These are phyloP conservation scores for Cadophora gregata DNA, from an alignment of 2,329 filamentous ascomycete genomes.

Conservation along the genomic window DNA sequence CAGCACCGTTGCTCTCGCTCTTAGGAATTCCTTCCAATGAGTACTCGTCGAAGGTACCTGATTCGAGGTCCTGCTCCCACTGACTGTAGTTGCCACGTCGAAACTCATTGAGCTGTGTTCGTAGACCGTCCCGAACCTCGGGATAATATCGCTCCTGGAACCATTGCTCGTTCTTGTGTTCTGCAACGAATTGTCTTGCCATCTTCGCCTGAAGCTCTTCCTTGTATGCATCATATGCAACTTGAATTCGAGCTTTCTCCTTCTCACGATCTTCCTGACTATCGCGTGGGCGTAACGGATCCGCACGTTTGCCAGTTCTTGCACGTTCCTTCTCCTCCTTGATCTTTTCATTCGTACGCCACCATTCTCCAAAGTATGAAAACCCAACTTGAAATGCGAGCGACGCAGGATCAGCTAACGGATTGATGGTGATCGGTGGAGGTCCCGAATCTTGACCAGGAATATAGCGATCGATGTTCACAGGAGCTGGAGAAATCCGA, in stretches of 20 bases:
- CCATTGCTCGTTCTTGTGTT: slow-evolving; percentile 97
- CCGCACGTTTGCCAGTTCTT: slow-evolving; percentile 71
- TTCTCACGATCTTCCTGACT: slow-evolving; percentile 76
- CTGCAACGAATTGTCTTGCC: slow-evolving; percentile 86
- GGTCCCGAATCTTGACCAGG: slow-evolving; percentile 69
- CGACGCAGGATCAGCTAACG: slow-evolving; percentile 72
- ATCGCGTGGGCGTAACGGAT: slow-evolving; percentile 68
- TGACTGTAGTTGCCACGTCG: slow-evolving; percentile 80
- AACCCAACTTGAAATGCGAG: slow-evolving; percentile 83
- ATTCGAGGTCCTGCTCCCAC: slow-evolving; percentile 88
- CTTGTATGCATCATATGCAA: slow-evolving; percentile 70
- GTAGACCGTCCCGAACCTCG: slow-evolving; percentile 78
- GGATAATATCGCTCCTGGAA: slow-evolving; percentile 94
- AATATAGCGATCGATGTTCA: slow-evolving; percentile 85
- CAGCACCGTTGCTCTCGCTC: slow-evolving; percentile 85
- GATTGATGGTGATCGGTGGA: slow-evolving; percentile 63
- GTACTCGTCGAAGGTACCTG: slow-evolving; percentile 90
- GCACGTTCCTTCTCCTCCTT: slow-evolving; percentile 80
- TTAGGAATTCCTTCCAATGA: slow-evolving; percentile 94
- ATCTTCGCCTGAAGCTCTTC: slow-evolving; percentile 76
- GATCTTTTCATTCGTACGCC: slow-evolving; percentile 80
- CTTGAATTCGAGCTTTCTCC: slow-evolving; percentile 79
- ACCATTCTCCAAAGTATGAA: slow-evolving; percentile 87
- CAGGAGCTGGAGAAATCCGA: slow-evolving; percentile 62
- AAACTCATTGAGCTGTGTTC: slow-evolving; percentile 77